Base-by-base conservation (phyloP, 768 basidiomycete species). In the Plicaturopsis crispa region DNA sequence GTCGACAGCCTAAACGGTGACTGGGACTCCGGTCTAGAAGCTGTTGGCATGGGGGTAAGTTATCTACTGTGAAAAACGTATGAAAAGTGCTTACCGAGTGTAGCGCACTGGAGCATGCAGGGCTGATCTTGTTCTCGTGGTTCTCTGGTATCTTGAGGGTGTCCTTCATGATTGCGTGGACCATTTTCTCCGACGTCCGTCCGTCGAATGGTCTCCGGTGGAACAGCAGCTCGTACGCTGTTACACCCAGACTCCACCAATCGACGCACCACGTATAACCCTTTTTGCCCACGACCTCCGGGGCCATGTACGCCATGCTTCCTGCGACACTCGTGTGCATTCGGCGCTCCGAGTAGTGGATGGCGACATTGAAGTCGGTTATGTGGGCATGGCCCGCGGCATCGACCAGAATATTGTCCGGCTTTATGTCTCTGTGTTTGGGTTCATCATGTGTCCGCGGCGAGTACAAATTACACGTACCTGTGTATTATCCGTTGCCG, bases 271-370 rank as follows among this genome's bases (percentile, higher is more conserved):
- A 92, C 3, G 85, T 84, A 59, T 99, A 99, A 12, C 96, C 96
- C 52, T 80, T 83, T 53, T 86, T 82, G 36, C 75, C 78, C 31
- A 97, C 71, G n/a, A 99, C 84, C 59, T 99, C 91, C 0, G 94
- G 93, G 7, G 93, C 93, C 96, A 99, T 99, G 64, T 99, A 99
- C 0, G 96, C 94, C 90, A 99, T 93, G 53, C 88, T 92, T 3
- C 96, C 96, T 5, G 96, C 94, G 12, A 99, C 86, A 43, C 88
- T 90, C 1, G 88, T 91, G 59, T 98, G 83, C 44, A 85, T 53
- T 24, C 93, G 75, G 37, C 83, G 73, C 43, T 89, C 86, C 8
- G 93, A 94, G 57, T 91, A 97, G 59, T 98, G 94, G 6, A 98
- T 94, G 17, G 94, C 96, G 48, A 99, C 92, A 53, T 99, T 99